Evolutionary conservation across 2,329 filamentous ascomycete species (phyloP), one percentile per base, ranked within the genome.

Genomic region (Sporothrix sp.): DNA sequence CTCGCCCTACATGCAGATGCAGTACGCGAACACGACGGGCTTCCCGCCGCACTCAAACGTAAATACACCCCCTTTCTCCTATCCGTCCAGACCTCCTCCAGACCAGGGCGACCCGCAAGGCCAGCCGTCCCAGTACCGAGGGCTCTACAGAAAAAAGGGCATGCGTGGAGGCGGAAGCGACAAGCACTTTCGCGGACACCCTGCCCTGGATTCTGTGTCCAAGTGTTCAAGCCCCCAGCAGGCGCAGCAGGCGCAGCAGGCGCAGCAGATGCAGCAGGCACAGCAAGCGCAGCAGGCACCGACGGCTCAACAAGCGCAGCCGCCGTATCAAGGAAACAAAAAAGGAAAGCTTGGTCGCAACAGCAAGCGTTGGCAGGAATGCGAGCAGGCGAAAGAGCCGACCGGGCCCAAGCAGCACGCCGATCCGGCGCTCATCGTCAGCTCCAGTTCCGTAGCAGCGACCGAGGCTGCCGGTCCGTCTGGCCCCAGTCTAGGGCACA

Each of bases 361-460:
- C 58, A 71, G 63, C 65, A 74, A 71, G 69, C 73, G 70, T 60
- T 64, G 62, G 60, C 69, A 71, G 49, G 55, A 58, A 21, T 52
- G 56, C 45, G 54, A 51, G 36, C 59, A 61, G 52, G n/a, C 39
- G 28, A 56, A 58, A 52, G 59, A 52, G 47, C 10, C 36, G 28
- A 16, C 5, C 16, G 23, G 38, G 9, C 23, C 30, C 18, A 45
- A 45, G 35, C 30, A 28, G 14, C 13, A n/a, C 25, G 6, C 18
- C 40, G 40, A 35, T 30, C 46, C 11, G 40, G 35, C 50, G 20
- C 20, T 27, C 16, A 16, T 36, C 16, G 46, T 46, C 7, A 37
- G 42, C 47, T 40, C 48, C 18, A 10, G 11, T 35, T 35, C 48
- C 27, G 14, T 20, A 18, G 33, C 48, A 27, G 43, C 30, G 39